phyloP scores from a whole-genome alignment of 768 basidiomycete genomes.

The Leccinum subgranulosum region DNA sequence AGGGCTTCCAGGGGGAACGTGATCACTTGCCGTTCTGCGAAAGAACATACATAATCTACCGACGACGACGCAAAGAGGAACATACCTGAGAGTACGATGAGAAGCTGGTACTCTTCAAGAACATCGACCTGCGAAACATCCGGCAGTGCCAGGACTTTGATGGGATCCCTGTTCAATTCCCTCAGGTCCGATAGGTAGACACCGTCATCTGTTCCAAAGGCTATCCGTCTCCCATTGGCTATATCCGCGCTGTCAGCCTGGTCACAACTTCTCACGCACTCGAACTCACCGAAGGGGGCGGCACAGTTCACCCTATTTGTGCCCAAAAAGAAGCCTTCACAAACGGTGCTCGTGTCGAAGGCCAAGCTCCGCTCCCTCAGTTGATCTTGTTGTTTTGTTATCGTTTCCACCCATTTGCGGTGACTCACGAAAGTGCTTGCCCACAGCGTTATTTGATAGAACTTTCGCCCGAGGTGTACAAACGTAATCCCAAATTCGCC shows the following conservation, averaged over 20 bases:
- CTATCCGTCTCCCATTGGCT: slow-evolving; percentile 83
- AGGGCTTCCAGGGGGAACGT: slow-evolving; percentile 94
- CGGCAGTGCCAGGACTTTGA: slow-evolving; percentile 83
- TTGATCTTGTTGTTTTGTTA: slow-evolving; percentile 83
- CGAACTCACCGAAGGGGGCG: slow-evolving; percentile 73
- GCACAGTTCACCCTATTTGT: slow-evolving; percentile 92
- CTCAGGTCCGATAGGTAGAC: slow-evolving; percentile 91
- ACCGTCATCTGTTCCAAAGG: slow-evolving; percentile 97
- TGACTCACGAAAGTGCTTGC: slow-evolving; percentile 80
- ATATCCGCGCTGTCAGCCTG: slow-evolving; percentile 10
- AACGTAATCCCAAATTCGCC: slow-evolving; percentile 92
- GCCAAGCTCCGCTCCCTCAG: slow-evolving; percentile 82
- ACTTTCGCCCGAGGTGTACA: slow-evolving; percentile 89
- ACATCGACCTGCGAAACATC: slow-evolving; percentile 96
- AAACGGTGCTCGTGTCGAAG: slow-evolving; percentile 82
- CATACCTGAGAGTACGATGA: slow-evolving; percentile 97
- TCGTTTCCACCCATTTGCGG: slow-evolving; percentile 92
- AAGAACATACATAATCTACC: not conserved
- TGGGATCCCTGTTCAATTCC: slow-evolving; percentile 73
- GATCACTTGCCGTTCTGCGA: slow-evolving; percentile 86
- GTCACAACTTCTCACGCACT: not conserved
- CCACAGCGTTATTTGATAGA: slow-evolving; percentile 90
- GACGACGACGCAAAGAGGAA: not conserved
- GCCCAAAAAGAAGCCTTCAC: slow-evolving; percentile 84
- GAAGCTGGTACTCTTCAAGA: slow-evolving; percentile 90